Evolutionary conservation across 306 rosid species (phyloP), one percentile per base, ranked within the genome.

Genomic region (Rosa persica): DNA sequence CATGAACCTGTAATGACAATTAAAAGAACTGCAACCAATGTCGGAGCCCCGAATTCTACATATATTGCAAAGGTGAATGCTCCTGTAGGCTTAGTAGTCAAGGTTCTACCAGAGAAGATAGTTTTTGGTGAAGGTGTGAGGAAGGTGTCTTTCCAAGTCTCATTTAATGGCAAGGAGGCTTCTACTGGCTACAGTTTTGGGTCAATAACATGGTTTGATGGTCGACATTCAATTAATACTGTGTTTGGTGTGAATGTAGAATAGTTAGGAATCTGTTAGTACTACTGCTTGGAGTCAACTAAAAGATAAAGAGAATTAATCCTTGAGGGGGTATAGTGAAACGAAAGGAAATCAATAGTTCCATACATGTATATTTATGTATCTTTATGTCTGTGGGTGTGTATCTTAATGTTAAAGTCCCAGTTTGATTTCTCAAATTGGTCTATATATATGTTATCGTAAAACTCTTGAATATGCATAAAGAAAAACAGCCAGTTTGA

Each of bases 101-200:
- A 80, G 55, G 97, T 91, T 12, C 64, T 70, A 16, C 98, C 98
- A 7, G 81, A 81, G 17, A 92, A 83, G 82, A 85, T 95, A 36
- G 84, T 78, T 16, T 95, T 95, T 72, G 67, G 81, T 6, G 72
- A 87, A 79, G 81, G 77, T 70, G 83, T 83, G 77, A 86, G 76
- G 64, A 88, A 55, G 74, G 55, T 80, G 39, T 72, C 93, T 17
- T 95, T 90, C 76, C 71, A 67, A 65, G 91, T 95, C 55, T 88
- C 92, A 38, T 92, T 95, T 70, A 74, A 74, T 66, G 90, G 88
- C 39, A 89, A 86, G 90, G 81, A 86, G 19, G 92, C 98, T 36
- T 48, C 8, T 30, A 75, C 55, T 25, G 98, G 98, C 78, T 95
- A 95, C 89, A 91, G 85, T 76, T 92, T 87, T 78, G 98, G 98